Base-by-base conservation (phyloP, 2,329 filamentous ascomycete genomes). In the Coniochaeta sp. region DNA sequence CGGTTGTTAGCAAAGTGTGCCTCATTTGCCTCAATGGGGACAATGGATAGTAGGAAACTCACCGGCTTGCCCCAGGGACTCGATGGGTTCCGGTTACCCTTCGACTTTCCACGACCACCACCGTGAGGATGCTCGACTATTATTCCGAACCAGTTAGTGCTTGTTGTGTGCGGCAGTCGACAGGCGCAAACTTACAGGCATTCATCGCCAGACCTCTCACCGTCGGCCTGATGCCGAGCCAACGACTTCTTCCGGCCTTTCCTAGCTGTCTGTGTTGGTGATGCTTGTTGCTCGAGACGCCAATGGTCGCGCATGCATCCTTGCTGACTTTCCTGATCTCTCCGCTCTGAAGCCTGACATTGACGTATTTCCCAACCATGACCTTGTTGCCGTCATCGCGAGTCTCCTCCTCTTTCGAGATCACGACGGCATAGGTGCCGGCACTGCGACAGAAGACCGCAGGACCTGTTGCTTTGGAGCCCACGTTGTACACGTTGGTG, bases 121-220 rank as follows among this genome's bases (percentile, higher is more conserved):
- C 95, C 95, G 75, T 99, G 95, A 71, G 95, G 95, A 82, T 99
- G 95, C 71, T 99, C 95, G 69, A 87, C 90, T 86, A 69, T 52
- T 63, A n/a, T n/a, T n/a, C n/a, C 12, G 58, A 17, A 28, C 3
- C 34, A 14, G 54, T 57, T 16, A 57, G 54, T 24, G 9, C 17
- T 36, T 36, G 54, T 57, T n/a, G 14, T 38, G 31, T 38, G 8
- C 28, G 9, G 31, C 11, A 47, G 8, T 44, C 38, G 59, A 57
- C 28, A 61, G 12, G 57, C 28, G 22, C 24, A 28, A 26, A 74
- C 83, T 71, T 78, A 91, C 89, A 86, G 74, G 93, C 92, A 80
- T 99, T 99, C 96, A 99, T 99, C 64, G 96, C 95, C 68, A 98
- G 79, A 89, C 95, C 96, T 80, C 96, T 88, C 52, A 99, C 95